These are phyloP conservation scores for Fusarium cyanostomum DNA, from an alignment of 2,329 filamentous ascomycete genomes.

Conservation along the genomic window DNA sequence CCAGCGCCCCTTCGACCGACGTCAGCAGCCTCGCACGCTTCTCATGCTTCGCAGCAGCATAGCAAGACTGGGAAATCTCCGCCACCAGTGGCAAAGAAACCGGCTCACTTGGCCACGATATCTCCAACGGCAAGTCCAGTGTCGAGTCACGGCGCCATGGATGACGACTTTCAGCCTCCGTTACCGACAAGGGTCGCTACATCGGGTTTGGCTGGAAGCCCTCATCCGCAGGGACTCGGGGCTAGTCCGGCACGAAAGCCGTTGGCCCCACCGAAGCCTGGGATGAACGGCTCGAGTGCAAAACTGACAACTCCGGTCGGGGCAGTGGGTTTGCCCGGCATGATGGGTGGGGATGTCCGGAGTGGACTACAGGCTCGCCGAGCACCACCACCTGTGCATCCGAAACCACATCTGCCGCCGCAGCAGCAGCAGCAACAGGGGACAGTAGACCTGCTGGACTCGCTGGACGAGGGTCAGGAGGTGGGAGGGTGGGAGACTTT, in stretches of 20 bases:
- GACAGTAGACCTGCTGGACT: conserved; percentile 56
- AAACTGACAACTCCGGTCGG: conserved; percentile 27
- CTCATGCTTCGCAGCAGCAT: conserved; percentile 45
- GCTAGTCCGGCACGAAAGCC: conserved; percentile 40
- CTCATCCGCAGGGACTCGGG: conserved; percentile 19
- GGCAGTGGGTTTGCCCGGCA: conserved; percentile 30
- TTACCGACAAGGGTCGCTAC: conserved; percentile 39
- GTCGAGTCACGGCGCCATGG: conserved; percentile 27
- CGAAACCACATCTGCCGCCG: conserved; percentile 32
- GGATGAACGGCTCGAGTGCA: conserved; percentile 31
- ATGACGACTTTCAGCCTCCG: conserved; percentile 40
- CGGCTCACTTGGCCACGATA: conserved; percentile 59
- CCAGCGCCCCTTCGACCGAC: conserved; percentile 46
- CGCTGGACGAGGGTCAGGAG: conserved; percentile 59
- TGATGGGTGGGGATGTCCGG: conserved; percentile 32
- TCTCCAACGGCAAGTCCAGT: conserved; percentile 41
- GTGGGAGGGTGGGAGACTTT: conserved; percentile 66
- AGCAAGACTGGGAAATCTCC: conserved; percentile 52
- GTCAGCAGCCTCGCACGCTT: conserved; percentile 49
- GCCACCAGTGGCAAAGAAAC: conserved; percentile 72
- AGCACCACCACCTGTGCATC: conserved; percentile 31
- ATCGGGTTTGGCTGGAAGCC: conserved; percentile 14
- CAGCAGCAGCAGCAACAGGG: conserved; percentile 45
- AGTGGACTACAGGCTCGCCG: conserved; percentile 28
- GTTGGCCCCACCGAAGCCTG: conserved; percentile 37